Base-by-base conservation (phyloP, 148 eudicot species). In the Heliamphora exappendiculata region DNA sequence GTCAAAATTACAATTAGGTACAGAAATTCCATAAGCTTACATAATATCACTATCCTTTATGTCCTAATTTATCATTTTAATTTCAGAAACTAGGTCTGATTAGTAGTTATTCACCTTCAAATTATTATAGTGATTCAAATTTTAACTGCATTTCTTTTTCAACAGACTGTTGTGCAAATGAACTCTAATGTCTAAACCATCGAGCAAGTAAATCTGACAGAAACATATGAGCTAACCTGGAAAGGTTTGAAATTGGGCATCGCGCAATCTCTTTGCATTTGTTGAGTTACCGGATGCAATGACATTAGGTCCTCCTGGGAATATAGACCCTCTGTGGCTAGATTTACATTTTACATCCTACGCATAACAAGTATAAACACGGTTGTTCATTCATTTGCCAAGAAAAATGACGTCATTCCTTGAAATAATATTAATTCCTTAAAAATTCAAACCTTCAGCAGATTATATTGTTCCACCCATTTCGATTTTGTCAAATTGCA, bases 381-480 rank as follows among this genome's bases (percentile, higher is more conserved):
- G 19, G 51, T 28, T 20, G 19, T 39, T 24, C 31, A 47, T 60
- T 31, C 79, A 51, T 49, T 58, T 74, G 14, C 31, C 57, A 69
- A 24, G 63, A 19, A 1, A 17, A 73, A 41, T 16, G 20, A 44
- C 28, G 42, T 5, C 75, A 33, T 47, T 80, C 24, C 73, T 24
- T 47, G 33, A 62, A 42, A 76, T 34, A 44, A 58, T n/a, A 70
- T 34, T 29, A 28, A 69, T 51, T 41, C 29, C n/a, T 12, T 67
- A 16, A 14, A 29, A 20, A 68, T 67, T 55, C 89, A 73, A 74
- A 92, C 98, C 98, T 92, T 86, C 69, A 90, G 87, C 45, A 70
- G 73, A 71, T 77, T 84, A 80, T 89, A 88, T 44, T 89, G 85
- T 82, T 92, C 97, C 75, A 94, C 87, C 98, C 93, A 92, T 80